phyloP scores from a whole-genome alignment of 176 grass and related monocot species.

The Carex kokanica region DNA sequence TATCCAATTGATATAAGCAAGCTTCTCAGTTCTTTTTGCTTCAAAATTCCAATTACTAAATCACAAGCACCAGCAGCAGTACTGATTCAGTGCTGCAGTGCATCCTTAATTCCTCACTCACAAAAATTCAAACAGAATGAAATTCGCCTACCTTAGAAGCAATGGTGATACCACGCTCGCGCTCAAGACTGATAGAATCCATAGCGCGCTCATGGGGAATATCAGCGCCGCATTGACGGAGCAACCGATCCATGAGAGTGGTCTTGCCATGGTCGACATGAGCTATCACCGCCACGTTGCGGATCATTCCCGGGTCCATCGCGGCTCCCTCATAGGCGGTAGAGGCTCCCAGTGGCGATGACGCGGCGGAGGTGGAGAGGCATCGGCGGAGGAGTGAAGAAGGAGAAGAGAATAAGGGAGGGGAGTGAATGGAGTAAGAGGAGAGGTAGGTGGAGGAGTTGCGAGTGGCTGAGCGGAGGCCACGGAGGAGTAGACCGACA shows the following conservation, averaged over 20 bases:
- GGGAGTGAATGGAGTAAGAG: slow-evolving; percentile 7
- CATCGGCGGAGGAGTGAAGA: slow-evolving; percentile 42
- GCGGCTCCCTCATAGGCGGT: slow-evolving; percentile 13
- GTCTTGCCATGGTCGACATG: slow-evolving; percentile 99
- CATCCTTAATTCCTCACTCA: not conserved
- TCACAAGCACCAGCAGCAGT: not conserved
- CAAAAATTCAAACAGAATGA: not conserved
- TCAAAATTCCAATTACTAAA: not conserved
- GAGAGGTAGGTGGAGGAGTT: slow-evolving; percentile 5
- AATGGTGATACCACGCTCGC: slow-evolving; percentile 88
- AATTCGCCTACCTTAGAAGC: slow-evolving; percentile 60
- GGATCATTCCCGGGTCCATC: slow-evolving; percentile 57
- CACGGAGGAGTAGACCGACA: slow-evolving; percentile 61
- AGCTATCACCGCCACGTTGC: slow-evolving; percentile 93
- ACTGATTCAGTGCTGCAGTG: not conserved
- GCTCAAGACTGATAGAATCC: slow-evolving; percentile 91
- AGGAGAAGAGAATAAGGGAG: slow-evolving; percentile 30
- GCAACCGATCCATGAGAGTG: slow-evolving; percentile 93
- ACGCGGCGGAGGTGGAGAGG: slow-evolving; percentile 35
- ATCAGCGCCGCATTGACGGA: slow-evolving; percentile 85
- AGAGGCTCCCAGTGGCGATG: slow-evolving; percentile 18
- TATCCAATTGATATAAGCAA: not conserved
- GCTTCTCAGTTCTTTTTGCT: not conserved
- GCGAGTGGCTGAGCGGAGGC: slow-evolving; percentile 48
- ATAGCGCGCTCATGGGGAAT: slow-evolving; percentile 92